Percentiles rank a stretch among this genome's conserved stretches.
phyloP scores from a whole-genome alignment of 768 basidiomycete species.

The Tricholoma hemisulphureum region DNA sequence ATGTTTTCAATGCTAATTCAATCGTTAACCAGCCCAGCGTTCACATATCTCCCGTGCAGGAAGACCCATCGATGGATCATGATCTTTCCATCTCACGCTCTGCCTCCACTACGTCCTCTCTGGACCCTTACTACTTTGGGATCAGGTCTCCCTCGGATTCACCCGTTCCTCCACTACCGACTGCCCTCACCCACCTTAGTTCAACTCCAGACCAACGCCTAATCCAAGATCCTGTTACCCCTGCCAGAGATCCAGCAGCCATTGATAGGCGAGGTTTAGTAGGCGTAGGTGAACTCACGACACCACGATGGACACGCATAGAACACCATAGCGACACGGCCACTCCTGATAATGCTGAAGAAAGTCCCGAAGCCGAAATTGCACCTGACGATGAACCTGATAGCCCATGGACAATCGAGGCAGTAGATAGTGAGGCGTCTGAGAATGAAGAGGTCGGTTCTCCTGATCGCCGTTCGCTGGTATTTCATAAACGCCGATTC shows the following conservation, averaged over 20 bases:
- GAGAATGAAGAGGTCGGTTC: constrained; percentile 63
- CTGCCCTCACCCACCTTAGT: constrained; percentile 38
- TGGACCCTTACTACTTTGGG: constrained; percentile 90
- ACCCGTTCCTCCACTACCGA: constrained; percentile 53
- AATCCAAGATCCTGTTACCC: constrained; percentile 60
- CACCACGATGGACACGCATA: constrained; percentile 85
- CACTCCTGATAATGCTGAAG: constrained; percentile 23
- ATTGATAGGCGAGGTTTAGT: constrained; percentile 88
- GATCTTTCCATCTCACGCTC: constrained; percentile 60
- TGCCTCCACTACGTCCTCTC: constrained; percentile 71
- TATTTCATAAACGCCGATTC: constrained; percentile 3
- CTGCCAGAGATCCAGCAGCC: constrained; percentile 69
- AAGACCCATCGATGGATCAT: constrained; percentile 40
- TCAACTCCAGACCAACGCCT: constrained; percentile 62
- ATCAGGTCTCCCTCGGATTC: constrained; percentile 67
- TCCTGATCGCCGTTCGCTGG: constrained; percentile 4
- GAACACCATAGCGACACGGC: constrained; percentile 41
- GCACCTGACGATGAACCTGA: constrained; percentile 60
- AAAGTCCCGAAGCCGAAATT: constrained; percentile 42
- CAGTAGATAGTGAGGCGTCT: constrained; percentile 75
- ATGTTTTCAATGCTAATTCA: constrained; percentile 16
- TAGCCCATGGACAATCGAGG: constrained; percentile 88
- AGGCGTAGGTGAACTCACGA: constrained; percentile 93
- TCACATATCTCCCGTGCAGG: constrained; percentile 43
- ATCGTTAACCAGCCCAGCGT: constrained; percentile 15